A percentile compares a stretch with the other conserved stretches of the same genome.
phyloP scores from a whole-genome alignment of 2,329 filamentous ascomycete genomes.

The Talaromyces sp. region DNA sequence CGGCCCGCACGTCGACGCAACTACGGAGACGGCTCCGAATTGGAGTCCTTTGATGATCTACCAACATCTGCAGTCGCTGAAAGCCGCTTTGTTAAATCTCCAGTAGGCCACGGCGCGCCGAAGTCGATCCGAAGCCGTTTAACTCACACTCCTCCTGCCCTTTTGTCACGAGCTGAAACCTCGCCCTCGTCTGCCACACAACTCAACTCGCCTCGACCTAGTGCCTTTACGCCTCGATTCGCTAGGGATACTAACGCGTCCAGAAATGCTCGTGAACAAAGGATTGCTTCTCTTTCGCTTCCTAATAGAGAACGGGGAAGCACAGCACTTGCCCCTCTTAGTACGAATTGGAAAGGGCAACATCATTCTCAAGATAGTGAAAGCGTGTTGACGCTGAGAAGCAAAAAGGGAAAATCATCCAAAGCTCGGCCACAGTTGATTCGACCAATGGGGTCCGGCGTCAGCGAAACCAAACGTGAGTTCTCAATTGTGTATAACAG shows the following conservation, averaged over 20 bases:
- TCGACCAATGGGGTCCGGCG: constrained; percentile 67
- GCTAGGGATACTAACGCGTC: constrained; percentile 62
- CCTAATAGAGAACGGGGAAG: constrained; percentile 32
- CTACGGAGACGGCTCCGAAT: constrained; percentile 87
- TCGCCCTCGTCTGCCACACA: constrained; percentile 47
- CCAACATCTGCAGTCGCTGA: constrained; percentile 80
- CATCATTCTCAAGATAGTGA: constrained; percentile 46
- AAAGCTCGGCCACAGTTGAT: constrained; percentile 72
- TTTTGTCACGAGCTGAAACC: constrained; percentile 24
- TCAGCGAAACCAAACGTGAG: constrained; percentile 76
- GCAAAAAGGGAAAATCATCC: constrained; percentile 33
- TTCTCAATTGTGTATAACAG: constrained; percentile 14
- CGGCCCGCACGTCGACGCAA: constrained; percentile 64
- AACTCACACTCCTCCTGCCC: constrained; percentile 31
- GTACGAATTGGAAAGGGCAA: constrained; percentile 55
- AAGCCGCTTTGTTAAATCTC: constrained; percentile 75
- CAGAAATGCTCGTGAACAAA: constrained; percentile 58
- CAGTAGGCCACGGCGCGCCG: constrained; percentile 61
- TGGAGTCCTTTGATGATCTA: constrained; percentile 90
- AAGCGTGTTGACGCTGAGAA: constrained; percentile 44
- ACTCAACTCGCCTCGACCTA: constrained; percentile 47
- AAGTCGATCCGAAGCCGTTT: constrained; percentile 53
- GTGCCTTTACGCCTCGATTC: constrained; percentile 54
- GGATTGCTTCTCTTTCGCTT: constrained; percentile 42
- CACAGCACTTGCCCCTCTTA: constrained; percentile 46